phyloP scores from a whole-genome alignment of 75 land plant genomes.

The Ceratopteris richardii region DNA sequence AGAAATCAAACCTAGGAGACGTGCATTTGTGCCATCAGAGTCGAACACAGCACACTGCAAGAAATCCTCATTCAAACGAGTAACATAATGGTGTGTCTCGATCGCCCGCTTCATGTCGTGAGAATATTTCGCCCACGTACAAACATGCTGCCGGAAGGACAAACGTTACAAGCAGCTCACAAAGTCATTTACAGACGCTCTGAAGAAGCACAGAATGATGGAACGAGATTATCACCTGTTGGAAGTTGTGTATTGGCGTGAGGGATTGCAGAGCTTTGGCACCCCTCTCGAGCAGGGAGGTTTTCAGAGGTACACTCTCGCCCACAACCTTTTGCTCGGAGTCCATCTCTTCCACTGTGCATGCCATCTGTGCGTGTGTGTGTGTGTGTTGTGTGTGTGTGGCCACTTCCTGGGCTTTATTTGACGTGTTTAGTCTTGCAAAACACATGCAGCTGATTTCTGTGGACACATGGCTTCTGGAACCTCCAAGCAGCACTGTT shows the following conservation, averaged over 20 bases:
- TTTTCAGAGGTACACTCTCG: constrained; percentile 31
- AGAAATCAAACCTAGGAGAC: constrained; percentile 53
- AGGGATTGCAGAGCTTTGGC: constrained; percentile 65
- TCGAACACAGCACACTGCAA: constrained; percentile 91
- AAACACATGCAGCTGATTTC: too few species aligned
- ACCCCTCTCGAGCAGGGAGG: constrained; percentile 46
- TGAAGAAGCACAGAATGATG: neutral
- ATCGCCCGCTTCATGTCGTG: constrained; percentile 89
- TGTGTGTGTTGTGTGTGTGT: too few species aligned
- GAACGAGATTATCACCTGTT: constrained; percentile 20
- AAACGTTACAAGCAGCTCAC: neutral
- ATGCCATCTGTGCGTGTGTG: too few species aligned
- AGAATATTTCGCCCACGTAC: constrained; percentile 65
- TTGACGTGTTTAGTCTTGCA: too few species aligned
- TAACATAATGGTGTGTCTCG: constrained; percentile 75
- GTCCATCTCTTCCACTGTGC: too few species aligned
- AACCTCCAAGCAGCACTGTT: too few species aligned
- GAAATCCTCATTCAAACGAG: constrained; percentile 78
- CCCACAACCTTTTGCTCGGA: constrained; percentile 20
- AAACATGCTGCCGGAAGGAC: constrained; percentile 40
- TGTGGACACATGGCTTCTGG: too few species aligned
- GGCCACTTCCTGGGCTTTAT: too few species aligned
- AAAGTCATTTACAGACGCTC: neutral
- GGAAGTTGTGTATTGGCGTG: constrained; percentile 67
- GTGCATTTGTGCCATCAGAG: constrained; percentile 52